A percentile compares a stretch with the other conserved stretches of the same genome.
Evolutionary conservation across 495 filamentous ascomycete species (phyloP).

Genomic region (Letharia columbiana): DNA sequence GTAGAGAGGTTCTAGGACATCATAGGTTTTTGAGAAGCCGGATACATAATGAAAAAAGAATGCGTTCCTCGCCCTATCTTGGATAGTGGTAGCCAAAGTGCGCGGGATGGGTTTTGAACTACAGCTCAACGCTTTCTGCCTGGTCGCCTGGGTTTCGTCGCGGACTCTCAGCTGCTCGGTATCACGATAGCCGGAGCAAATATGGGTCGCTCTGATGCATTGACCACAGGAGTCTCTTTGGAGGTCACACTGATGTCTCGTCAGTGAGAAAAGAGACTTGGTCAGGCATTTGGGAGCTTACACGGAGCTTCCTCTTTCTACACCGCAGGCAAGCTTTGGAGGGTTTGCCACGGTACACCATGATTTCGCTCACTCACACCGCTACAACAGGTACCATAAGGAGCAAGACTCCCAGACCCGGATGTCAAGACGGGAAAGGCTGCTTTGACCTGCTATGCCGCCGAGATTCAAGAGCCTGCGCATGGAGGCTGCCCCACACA

Average conservation of each 20-base stretch:
- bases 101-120: background rate
- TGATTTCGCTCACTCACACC: background rate
- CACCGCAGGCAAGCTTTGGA: constrained; percentile 20
- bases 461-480: too few species aligned
- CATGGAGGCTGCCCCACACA: too few species aligned
- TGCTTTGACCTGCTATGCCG: too few species aligned
- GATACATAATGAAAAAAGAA: constrained; percentile 28
- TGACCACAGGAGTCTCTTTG: constrained; percentile 21
- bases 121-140: background rate
- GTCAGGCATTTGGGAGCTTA: background rate
- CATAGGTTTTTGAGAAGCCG: constrained; percentile 24
- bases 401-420: too few species aligned
- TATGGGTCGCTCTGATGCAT: constrained; percentile 26
- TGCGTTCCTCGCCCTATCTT: constrained; percentile 20
- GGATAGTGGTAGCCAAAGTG: background rate
- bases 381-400: background rate
- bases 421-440: too few species aligned
- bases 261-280: background rate
- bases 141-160: constrained; percentile 4
- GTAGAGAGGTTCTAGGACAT: constrained; percentile 23
- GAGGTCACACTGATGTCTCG: constrained; percentile 17
- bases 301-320: constrained; percentile 19
- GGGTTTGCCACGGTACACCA: constrained; percentile 19
- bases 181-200: constrained; percentile 17
- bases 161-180: constrained; percentile 5